Conservation (phyloP, 83 land plant species). For the Larix sibirica region DNA sequence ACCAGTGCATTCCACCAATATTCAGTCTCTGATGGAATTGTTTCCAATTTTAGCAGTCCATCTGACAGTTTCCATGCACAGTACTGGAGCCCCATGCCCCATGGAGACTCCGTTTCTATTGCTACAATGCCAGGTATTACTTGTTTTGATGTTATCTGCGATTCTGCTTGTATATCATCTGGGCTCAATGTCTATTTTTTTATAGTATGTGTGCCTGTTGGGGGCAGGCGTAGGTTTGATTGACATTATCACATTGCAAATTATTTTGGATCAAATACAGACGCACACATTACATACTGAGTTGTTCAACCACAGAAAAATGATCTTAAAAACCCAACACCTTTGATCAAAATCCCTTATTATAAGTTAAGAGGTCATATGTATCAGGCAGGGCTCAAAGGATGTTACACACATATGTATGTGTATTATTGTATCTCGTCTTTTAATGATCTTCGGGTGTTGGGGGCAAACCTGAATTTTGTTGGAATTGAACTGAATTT, state of each 20-base stretch:
- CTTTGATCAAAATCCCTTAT: too few species aligned
- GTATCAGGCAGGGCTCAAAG: too few species aligned
- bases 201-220: too few species aligned
- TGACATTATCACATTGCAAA: background rate
- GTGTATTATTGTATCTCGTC: too few species aligned
- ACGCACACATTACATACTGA: too few species aligned
- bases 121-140: background rate
- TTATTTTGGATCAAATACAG: background rate
- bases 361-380: too few species aligned
- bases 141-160: background rate
- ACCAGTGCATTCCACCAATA: conserved; percentile 29
- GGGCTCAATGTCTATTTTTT: too few species aligned
- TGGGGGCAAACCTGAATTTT: background rate
- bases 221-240: background rate
- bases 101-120: conserved; percentile 38
- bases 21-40: conserved; percentile 50
- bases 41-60: conserved; percentile 51
- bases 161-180: too few species aligned
- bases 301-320: too few species aligned
- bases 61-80: conserved; percentile 47
- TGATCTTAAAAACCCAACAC: too few species aligned
- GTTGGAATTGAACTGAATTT: too few species aligned
- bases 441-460: background rate
- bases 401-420: too few species aligned
- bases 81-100: conserved; percentile 48